Conservation (phyloP, 306 rosid species). For the Prunus salicina region DNA sequence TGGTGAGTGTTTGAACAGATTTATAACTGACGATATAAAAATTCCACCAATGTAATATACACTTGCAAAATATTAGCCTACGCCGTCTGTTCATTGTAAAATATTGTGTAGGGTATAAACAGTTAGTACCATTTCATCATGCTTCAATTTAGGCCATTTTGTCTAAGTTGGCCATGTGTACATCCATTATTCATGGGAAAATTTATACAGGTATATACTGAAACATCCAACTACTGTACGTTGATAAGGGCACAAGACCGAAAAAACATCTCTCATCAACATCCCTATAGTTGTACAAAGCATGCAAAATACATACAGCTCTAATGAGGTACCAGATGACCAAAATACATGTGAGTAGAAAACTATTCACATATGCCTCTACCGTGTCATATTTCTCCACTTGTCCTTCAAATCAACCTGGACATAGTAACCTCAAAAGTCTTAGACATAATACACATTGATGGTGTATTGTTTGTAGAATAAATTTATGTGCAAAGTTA, state of each 20-base stretch:
- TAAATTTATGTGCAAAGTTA: not conserved
- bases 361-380: slow-evolving; percentile 2
- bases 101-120: not conserved
- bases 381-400: slow-evolving; percentile 74
- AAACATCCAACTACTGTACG: not conserved
- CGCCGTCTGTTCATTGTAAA: not conserved
- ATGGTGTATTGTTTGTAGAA: not conserved
- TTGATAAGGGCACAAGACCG: not conserved
- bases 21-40: not conserved
- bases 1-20: too few species aligned
- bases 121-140: not conserved
- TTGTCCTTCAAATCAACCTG: slow-evolving; percentile 95
- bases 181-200: not conserved
- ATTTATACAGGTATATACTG: not conserved
- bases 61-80: too few species aligned
- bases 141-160: not conserved
- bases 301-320: not conserved
- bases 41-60: too few species aligned
- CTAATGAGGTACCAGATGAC: not conserved
- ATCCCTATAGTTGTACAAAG: not conserved
- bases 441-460: slow-evolving; percentile 2
- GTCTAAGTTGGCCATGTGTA: not conserved
- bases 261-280: not conserved
- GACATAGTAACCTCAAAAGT: slow-evolving; percentile 6
- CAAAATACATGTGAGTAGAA: not conserved